These are phyloP conservation scores for Clausena lansium DNA, from an alignment of 345 rosid species.

Conservation along the genomic window DNA sequence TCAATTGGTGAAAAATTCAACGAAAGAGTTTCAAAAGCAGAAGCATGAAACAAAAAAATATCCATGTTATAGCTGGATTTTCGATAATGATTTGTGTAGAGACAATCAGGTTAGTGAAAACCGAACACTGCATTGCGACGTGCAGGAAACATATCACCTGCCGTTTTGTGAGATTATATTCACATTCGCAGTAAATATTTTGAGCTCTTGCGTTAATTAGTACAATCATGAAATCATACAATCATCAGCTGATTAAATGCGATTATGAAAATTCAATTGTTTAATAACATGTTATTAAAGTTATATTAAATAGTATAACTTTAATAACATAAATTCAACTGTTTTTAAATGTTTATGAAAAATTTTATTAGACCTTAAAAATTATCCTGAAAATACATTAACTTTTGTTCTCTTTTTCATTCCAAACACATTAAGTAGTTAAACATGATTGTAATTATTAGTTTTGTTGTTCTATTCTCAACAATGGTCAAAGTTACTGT, in stretches of 20 bases:
- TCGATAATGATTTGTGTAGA: neutral
- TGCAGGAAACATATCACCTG: neutral
- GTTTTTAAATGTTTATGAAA: no score
- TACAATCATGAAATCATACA: neutral
- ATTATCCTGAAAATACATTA: no score
- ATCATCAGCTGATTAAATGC: constrained; percentile 6
- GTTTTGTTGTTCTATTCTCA: no score
- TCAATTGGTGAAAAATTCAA: constrained; percentile 2
- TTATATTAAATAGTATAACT: no score
- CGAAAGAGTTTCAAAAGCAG: neutral
- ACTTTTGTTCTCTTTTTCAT: no score
- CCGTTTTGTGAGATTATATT: neutral
- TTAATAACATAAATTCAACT: no score
- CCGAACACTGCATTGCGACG: neutral
- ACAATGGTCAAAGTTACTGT: no score
- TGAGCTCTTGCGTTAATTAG: neutral
- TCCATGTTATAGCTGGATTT: neutral
- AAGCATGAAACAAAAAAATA: constrained; percentile 15
- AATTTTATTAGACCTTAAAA: no score
- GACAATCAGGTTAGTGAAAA: neutral
- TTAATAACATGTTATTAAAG: no score
- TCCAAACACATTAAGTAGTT: no score
- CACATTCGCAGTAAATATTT: neutral
- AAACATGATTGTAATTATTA: no score
- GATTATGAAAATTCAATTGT: no score